phyloP scores from a whole-genome alignment of 2,329 filamentous ascomycete genomes.

The Xenoacremonium recifei region DNA sequence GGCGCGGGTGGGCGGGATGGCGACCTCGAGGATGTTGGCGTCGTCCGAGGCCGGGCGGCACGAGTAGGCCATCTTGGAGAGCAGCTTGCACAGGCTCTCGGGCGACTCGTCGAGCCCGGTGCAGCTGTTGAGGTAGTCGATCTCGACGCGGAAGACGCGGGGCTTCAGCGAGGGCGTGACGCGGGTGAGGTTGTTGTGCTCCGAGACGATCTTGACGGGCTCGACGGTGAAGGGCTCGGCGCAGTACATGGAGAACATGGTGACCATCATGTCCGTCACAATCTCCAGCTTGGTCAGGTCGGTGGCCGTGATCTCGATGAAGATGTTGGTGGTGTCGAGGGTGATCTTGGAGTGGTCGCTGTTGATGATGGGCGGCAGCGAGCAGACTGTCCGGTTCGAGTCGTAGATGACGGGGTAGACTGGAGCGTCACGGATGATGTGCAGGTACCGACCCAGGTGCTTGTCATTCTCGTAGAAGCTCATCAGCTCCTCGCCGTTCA shows the following conservation, averaged over 20 bases:
- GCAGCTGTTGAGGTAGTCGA: slow-evolving; percentile 92
- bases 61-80: slow-evolving; percentile 87
- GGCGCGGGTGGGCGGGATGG: slow-evolving; percentile 83
- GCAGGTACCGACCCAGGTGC: slow-evolving; percentile 84
- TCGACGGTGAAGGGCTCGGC: slow-evolving; percentile 88
- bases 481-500: slow-evolving; percentile 90
- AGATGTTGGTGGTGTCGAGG: slow-evolving; percentile 84
- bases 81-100: slow-evolving; percentile 72
- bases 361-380: slow-evolving; percentile 96
- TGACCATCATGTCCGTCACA: slow-evolving; percentile 90
- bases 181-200: slow-evolving; percentile 83
- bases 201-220: slow-evolving; percentile 86
- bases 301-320: slow-evolving; percentile 95
- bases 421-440: slow-evolving; percentile 90
- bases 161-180: slow-evolving; percentile 79
- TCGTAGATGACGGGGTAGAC: slow-evolving; percentile 97
- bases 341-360: slow-evolving; percentile 96
- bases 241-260: slow-evolving; percentile 96
- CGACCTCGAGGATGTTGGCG: slow-evolving; percentile 72
- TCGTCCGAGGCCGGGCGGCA: slow-evolving; percentile 71
- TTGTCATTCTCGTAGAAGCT: slow-evolving; percentile 92
- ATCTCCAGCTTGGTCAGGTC: slow-evolving; percentile 96
- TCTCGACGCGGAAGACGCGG: slow-evolving; percentile 74
- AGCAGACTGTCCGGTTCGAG: slow-evolving; percentile 81
- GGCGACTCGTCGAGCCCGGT: slow-evolving; percentile 78